A percentile compares a stretch with the other conserved stretches of the same genome.
Conservation (phyloP, 2,329 filamentous ascomycete species). For the Apiospora malaysiana region DNA sequence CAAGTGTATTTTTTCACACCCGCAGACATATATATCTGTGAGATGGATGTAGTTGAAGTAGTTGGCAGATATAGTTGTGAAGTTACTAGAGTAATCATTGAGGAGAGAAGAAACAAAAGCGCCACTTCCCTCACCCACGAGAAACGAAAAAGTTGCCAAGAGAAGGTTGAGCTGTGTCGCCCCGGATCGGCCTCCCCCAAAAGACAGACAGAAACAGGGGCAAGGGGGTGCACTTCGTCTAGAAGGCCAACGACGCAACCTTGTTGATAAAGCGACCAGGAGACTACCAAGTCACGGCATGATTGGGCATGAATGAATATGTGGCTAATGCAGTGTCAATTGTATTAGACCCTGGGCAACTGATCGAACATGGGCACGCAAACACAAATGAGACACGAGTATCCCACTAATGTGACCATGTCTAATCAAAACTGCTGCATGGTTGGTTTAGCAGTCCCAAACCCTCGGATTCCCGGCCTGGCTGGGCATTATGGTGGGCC, state of each 20-base stretch:
- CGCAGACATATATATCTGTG: background rate
- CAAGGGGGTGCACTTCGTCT: background rate
- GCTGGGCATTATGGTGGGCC: background rate
- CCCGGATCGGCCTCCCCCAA: background rate
- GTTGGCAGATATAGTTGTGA: background rate
- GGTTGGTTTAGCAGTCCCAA: conserved; percentile 7
- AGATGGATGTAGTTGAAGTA: background rate
- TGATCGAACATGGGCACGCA: background rate
- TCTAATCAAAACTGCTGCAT: background rate
- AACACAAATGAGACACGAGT: background rate
- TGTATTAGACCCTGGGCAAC: background rate
- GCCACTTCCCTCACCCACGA: background rate
- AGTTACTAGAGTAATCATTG: background rate
- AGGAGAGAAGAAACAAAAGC: background rate
- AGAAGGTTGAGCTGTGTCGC: background rate
- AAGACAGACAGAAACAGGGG: background rate
- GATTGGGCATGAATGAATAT: background rate
- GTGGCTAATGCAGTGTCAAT: conserved; percentile 5
- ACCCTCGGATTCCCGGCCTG: background rate
- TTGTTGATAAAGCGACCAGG: background rate
- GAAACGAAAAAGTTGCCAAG: background rate
- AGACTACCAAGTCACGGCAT: background rate
- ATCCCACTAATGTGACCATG: conserved; percentile 9
- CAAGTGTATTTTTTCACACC: too few species aligned
- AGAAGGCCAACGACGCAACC: background rate